Evolutionary conservation across 345 rosid species (phyloP), one percentile per base, ranked within the genome.

Genomic region (Salix exigua): DNA sequence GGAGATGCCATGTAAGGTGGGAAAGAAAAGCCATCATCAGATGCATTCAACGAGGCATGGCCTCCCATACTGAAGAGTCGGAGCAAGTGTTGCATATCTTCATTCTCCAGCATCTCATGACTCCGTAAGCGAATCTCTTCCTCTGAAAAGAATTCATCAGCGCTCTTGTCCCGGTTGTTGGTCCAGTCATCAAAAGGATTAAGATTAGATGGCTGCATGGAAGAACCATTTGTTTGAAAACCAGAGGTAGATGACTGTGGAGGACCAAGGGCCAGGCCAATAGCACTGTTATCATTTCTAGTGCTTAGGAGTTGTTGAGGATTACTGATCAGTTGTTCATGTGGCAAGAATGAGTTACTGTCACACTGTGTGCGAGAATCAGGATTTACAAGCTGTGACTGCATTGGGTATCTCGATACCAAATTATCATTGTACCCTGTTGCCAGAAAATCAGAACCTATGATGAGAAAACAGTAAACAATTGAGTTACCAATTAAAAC

Each of bases 41-140:
- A 82, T 50, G 85, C 71, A 65, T 80, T 91, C 60, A 85, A 70
- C 35, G 87, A 73, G 48, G 83, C 75, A 26, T 84, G 88, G 68
- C 91, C 91, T 74, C 97, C 99, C 93, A 91, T 88, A 82, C 93
- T 95, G 77, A 95, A 93, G 73, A 90, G 72, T 13, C 94, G 86
- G 40, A 95, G 97, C 75, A 90, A 85, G 73, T 93, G 94, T 71
- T 95, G 99, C 99, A 93, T 93, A 71, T 95, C 99, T 82, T 93
- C 99, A 65, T 89, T 91, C 87, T 91, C 99, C 7, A 95, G 97
- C 96, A 95, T 93, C 83, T 95, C 99, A 75, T 93, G 88, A 79
- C 97, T 95, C 81, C 91, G 85, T 69, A 89, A 23, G 67, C 99
- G 93, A 70, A 95, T 91, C 66, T 95, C 99, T 80, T 95, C 99